A percentile compares a stretch with the other conserved stretches of the same genome.
phyloP scores from a whole-genome alignment of 2,329 filamentous ascomycete genomes.

The Acephala macrosclerotiorum region DNA sequence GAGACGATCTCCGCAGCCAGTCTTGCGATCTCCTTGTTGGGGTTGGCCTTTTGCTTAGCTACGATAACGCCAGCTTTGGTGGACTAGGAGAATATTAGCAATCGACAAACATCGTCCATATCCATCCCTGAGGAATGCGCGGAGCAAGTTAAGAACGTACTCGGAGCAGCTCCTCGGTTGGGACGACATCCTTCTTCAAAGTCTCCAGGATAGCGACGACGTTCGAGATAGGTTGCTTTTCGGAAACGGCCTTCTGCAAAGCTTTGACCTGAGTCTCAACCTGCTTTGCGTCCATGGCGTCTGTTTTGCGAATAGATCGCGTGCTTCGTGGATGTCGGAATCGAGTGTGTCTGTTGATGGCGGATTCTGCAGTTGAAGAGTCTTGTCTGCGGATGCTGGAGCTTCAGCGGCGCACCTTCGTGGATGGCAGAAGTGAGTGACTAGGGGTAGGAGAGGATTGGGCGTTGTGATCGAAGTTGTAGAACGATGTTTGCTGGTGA shows the following conservation, averaged over 20 bases:
- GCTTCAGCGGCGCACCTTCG: neutral
- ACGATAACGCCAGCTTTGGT: conserved; percentile 93
- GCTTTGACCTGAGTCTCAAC: conserved; percentile 51
- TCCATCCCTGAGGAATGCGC: conserved; percentile 33
- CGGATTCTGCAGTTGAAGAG: neutral
- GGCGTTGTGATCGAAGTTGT: neutral
- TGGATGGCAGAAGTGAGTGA: conserved; percentile 17
- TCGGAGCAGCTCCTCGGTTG: conserved; percentile 89
- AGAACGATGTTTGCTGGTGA: conserved; percentile 13
- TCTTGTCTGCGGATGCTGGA: neutral
- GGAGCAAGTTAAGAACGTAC: conserved; percentile 54
- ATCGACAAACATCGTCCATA: conserved; percentile 1
- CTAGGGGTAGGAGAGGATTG: conserved; percentile 16
- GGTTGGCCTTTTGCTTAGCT: conserved; percentile 79
- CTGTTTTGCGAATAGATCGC: conserved; percentile 14
- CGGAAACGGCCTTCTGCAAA: conserved; percentile 78
- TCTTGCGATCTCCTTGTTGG: conserved; percentile 81
- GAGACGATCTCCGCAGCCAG: conserved; percentile 83
- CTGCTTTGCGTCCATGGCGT: conserved; percentile 42
- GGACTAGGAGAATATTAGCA: conserved; percentile 52
- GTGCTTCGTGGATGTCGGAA: conserved; percentile 5
- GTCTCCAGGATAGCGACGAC: conserved; percentile 78
- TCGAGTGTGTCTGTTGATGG: neutral
- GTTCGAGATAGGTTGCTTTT: conserved; percentile 76
- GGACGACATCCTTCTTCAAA: conserved; percentile 80